Base-by-base conservation (phyloP, 2,329 filamentous ascomycete genomes). In the Fusarium sp. region DNA sequence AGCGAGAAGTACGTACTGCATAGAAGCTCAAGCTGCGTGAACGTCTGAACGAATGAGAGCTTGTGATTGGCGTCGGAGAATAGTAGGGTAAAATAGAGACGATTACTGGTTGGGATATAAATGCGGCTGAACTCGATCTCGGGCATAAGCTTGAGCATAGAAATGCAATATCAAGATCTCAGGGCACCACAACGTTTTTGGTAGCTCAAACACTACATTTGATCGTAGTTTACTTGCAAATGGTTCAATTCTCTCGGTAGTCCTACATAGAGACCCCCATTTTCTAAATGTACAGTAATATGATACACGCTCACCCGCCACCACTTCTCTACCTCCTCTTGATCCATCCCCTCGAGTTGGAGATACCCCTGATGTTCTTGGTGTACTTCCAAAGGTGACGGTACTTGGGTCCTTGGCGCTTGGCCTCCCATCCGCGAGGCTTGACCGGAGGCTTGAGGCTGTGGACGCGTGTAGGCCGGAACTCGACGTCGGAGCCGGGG, bases 401-500 rank as follows among this genome's bases (percentile, higher is more conserved):
- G 82, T 88, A 91, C 86, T 91, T 91, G 78, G 86, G 84, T 68
- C 87, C 86, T 76, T 89, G 84, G 74, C 86, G 83, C 84, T 88
- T 90, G 74, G 88, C 89, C 73, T 91, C 89, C 89, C 89, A 91
- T 66, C 89, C 89, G 65, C 86, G 85, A 9, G 85, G 80, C 83
- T 87, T 88, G 81, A 86, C 84, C 44, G 87, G 86, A 43, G 82
- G 82, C 84, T 91, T 90, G 74, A 90, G 81, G 73, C 87, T 87
- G 82, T 92, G 87, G 64, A 95, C 87, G 76, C 90, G 92, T 82
- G 91, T 91, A 77, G 90, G 89, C 83, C 92, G 93, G 80, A 97
- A 93, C 83, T 98, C 93, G 68, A 98, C 79, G 75, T 97, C 91
- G 61, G 90, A 90, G 48, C 94, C 94, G 28, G 89, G 86, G 66